Conservation (phyloP, 208 protist genomes). For the Leishmania lainsoni region DNA sequence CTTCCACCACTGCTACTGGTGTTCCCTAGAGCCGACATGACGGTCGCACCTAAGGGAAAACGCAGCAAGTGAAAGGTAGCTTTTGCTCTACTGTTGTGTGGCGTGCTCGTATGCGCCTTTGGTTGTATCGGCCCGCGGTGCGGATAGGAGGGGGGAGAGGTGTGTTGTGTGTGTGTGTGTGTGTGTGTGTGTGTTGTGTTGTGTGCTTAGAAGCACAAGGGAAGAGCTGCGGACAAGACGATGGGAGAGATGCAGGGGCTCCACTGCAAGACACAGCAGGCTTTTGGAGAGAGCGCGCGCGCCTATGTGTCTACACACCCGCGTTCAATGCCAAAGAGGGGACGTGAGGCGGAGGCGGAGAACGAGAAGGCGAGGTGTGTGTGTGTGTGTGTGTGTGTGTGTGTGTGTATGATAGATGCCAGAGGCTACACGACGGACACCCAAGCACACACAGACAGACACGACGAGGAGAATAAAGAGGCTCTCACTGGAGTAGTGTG, state of each 20-base stretch:
- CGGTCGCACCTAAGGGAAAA: background rate
- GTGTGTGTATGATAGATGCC: background rate
- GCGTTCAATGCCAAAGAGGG: background rate
- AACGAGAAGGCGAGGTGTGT: background rate
- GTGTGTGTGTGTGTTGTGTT: background rate
- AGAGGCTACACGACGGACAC: background rate
- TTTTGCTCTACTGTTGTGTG: background rate
- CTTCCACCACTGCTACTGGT: background rate
- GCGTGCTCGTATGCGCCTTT: background rate
- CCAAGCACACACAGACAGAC: background rate
- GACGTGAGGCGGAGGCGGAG: background rate
- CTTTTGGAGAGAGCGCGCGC: conserved; percentile 5
- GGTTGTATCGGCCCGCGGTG: background rate
- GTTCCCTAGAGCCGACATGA: background rate
- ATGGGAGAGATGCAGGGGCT: no score
- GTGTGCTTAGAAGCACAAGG: conserved; percentile 4
- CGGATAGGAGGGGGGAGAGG: background rate
- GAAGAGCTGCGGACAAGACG: background rate
- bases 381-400: background rate
- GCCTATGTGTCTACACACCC: conserved; percentile 11
- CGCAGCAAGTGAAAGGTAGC: background rate
- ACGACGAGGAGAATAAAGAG: background rate
- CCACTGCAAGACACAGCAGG: conserved; percentile 1
- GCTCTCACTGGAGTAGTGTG: background rate
- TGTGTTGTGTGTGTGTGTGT: background rate